Percentiles rank a stretch among this genome's conserved stretches.
These are phyloP conservation scores for Hapsidospora chrysogenum DNA, from an alignment of 495 filamentous ascomycete genomes.

Conservation along the genomic window DNA sequence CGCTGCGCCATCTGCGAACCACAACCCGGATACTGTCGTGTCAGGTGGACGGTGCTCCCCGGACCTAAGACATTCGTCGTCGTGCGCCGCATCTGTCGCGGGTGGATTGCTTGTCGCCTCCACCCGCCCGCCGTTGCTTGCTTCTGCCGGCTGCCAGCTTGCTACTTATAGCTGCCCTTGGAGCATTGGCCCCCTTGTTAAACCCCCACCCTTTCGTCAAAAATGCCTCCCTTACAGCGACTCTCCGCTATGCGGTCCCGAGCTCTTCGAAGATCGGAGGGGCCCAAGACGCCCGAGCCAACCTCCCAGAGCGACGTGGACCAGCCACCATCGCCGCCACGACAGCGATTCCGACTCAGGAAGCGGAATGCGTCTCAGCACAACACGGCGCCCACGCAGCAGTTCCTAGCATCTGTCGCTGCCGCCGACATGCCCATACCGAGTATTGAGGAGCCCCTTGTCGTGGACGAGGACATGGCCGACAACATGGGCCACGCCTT, in stretches of 20 bases:
- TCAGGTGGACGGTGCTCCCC: too few species aligned
- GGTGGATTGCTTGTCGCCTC: too few species aligned
- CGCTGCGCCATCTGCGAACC: too few species aligned
- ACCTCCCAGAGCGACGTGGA: conserved; percentile 11
- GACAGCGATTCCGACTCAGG: conserved; percentile 27
- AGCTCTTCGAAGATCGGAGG: neutral
- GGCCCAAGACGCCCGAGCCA: conserved; percentile 29
- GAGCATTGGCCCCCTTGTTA: neutral
- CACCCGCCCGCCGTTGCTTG: too few species aligned
- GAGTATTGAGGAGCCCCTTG: conserved; percentile 28
- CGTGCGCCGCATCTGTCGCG: too few species aligned
- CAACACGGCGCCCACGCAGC: conserved; percentile 32
- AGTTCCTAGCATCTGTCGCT: conserved; percentile 39
- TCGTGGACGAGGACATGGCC: conserved; percentile 15
- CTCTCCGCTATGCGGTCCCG: conserved; percentile 1
- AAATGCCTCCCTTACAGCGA: conserved; percentile 2
- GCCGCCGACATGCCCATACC: conserved; percentile 38
- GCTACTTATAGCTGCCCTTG: too few species aligned
- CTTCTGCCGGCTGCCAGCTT: too few species aligned
- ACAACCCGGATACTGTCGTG: too few species aligned
- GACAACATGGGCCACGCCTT: conserved; percentile 8
- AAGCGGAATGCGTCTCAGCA: conserved; percentile 26
- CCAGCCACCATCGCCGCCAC: conserved; percentile 21
- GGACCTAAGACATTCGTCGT: too few species aligned
- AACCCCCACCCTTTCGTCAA: neutral